These are phyloP conservation scores for Phlebopus sp. DNA, from an alignment of 1,284 basidiomycete genomes.

Conservation along the genomic window DNA sequence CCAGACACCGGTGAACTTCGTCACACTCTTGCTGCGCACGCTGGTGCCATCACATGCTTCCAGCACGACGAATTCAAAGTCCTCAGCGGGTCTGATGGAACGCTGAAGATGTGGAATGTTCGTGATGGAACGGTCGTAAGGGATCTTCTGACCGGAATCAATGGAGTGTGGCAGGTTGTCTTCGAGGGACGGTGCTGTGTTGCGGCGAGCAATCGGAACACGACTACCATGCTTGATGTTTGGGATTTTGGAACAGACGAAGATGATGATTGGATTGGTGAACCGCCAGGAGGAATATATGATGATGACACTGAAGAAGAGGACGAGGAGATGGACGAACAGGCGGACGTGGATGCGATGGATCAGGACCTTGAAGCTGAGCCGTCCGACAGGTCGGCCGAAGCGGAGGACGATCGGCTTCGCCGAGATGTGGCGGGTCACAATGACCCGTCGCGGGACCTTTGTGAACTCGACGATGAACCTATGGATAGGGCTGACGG, in stretches of 20 bases:
- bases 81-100: conserved; percentile 91
- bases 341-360: conserved; percentile 60
- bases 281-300: conserved; percentile 47
- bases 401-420: conserved; percentile 41
- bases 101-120: conserved; percentile 95
- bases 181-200: conserved; percentile 92
- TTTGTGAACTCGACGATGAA: conserved; percentile 28
- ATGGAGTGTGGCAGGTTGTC: conserved; percentile 93
- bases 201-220: conserved; percentile 82
- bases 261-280: conserved; percentile 55
- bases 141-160: conserved; percentile 85
- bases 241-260: conserved; percentile 82
- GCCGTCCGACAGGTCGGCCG: conserved; percentile 49
- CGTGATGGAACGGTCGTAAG: conserved; percentile 79
- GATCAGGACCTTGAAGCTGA: conserved; percentile 57
- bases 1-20: conserved; percentile 76
- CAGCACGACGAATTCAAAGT: conserved; percentile 97
- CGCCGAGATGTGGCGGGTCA: conserved; percentile 31
- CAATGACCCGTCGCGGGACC: conserved; percentile 23
- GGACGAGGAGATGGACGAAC: conserved; percentile 52
- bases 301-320: conserved; percentile 55
- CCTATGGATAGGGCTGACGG: conserved; percentile 32
- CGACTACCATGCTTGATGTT: conserved; percentile 77
- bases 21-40: conserved; percentile 82
- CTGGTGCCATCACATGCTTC: conserved; percentile 95